Percentiles rank a stretch among this genome's conserved stretches.
Evolutionary conservation across 208 protist genomes (phyloP).

Genomic region (Novymonas esmeraldas): DNA sequence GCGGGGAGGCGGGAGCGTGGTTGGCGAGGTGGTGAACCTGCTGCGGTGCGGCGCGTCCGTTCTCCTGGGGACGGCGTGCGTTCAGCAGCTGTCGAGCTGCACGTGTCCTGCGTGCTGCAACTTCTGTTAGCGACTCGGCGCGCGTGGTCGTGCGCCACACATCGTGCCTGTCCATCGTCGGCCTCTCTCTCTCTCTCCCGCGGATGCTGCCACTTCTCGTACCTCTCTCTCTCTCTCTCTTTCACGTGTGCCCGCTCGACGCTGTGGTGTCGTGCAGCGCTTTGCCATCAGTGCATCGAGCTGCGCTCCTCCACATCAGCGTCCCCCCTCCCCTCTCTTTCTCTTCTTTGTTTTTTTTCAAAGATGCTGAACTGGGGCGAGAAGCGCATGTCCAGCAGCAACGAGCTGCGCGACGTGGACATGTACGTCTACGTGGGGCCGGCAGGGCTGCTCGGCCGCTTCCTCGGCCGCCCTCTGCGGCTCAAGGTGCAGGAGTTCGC

Average conservation of each 20-base stretch:
- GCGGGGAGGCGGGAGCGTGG: too few relatives aligned
- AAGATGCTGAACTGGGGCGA: slow-evolving; percentile 31
- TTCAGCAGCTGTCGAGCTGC: too few relatives aligned
- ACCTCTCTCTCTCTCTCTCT: too few relatives aligned
- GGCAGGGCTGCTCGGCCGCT: slow-evolving; percentile 65
- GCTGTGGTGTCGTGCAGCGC: too few relatives aligned
- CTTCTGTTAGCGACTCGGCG: too few relatives aligned
- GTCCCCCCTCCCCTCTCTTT: not conserved
- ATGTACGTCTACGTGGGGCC: slow-evolving; percentile 87
- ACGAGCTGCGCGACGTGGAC: slow-evolving; percentile 69
- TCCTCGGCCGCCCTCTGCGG: slow-evolving; percentile 75
- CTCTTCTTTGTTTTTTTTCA: not conserved
- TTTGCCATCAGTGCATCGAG: too few relatives aligned
- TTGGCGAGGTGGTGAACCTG: too few relatives aligned
- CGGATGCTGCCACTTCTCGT: not conserved
- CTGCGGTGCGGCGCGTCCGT: too few relatives aligned
- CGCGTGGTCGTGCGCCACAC: not conserved
- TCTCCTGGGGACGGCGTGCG: too few relatives aligned
- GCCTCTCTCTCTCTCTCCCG: not conserved
- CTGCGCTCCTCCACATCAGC: too few relatives aligned
- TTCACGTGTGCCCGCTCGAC: too few relatives aligned
- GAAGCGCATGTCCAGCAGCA: slow-evolving; percentile 39
- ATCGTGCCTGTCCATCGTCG: not conserved
- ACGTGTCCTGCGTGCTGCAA: too few relatives aligned
- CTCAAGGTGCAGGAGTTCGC: slow-evolving; percentile 71